Percentiles rank a stretch among this genome's conserved stretches.
These are phyloP conservation scores for Geosmithia morbida DNA, from an alignment of 2,329 filamentous ascomycete species.

Conservation along the genomic window DNA sequence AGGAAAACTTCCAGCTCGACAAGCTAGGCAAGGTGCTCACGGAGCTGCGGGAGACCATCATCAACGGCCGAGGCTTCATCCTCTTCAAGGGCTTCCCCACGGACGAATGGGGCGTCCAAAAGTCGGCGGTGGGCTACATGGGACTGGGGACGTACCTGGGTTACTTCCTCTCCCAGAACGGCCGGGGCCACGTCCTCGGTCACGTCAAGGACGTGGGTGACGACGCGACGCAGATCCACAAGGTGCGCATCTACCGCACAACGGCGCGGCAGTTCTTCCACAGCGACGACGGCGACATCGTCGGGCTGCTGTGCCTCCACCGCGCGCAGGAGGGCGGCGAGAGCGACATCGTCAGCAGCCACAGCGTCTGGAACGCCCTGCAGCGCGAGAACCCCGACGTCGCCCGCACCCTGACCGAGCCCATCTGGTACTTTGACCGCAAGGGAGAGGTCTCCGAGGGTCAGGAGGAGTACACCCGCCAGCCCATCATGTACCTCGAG, in stretches of 20 bases:
- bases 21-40: constrained; percentile 19
- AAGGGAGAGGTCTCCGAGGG: constrained; percentile 70
- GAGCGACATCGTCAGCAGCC: constrained; percentile 63
- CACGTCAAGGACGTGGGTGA: constrained; percentile 84
- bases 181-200: constrained; percentile 69
- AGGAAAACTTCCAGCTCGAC: constrained; percentile 29
- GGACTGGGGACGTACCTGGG: constrained; percentile 74
- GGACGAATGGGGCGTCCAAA: constrained; percentile 58
- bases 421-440: constrained; percentile 84
- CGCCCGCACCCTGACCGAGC: constrained; percentile 56
- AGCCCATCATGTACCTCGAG: constrained; percentile 65
- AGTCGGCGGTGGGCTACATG: constrained; percentile 83
- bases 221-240: constrained; percentile 67
- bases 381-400: constrained; percentile 68
- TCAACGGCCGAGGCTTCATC: constrained; percentile 81
- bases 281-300: constrained; percentile 68
- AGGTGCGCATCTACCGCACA: constrained; percentile 81
- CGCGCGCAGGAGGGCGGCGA: constrained; percentile 69
- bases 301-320: constrained; percentile 69
- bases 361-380: constrained; percentile 69
- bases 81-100: constrained; percentile 80
- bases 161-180: constrained; percentile 81
- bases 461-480: constrained; percentile 59
- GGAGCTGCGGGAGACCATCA: constrained; percentile 24
- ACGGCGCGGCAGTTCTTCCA: constrained; percentile 47